phyloP scores from a whole-genome alignment of 2,329 filamentous ascomycete genomes.

The Aspergillus awamori region DNA sequence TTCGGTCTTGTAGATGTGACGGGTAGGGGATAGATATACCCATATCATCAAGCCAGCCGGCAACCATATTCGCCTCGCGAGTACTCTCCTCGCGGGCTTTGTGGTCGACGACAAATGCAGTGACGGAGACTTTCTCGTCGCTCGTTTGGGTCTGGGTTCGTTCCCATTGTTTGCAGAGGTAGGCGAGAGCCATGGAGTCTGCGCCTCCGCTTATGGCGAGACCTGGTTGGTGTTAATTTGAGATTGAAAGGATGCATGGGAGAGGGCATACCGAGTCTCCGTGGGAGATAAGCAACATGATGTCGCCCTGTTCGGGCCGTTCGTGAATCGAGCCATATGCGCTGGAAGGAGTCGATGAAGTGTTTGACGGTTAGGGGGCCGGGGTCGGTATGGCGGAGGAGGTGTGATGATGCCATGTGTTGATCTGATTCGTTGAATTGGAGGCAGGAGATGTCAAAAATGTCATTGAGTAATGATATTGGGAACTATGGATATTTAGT shows the following conservation, averaged over 20 bases:
- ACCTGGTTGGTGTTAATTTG: constrained; percentile 48
- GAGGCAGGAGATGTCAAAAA: no score
- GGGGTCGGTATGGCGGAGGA: constrained; percentile 11
- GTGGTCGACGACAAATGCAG: constrained; percentile 65
- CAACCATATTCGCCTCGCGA: constrained; percentile 58
- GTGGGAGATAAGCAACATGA: constrained; percentile 23
- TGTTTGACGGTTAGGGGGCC: constrained; percentile 30
- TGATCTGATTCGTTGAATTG: background rate
- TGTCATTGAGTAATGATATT: no score
- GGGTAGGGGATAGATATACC: constrained; percentile 35
- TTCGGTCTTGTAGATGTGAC: no score
- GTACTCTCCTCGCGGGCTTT: constrained; percentile 58
- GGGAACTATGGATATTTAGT: no score
- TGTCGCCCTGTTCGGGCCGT: constrained; percentile 15
- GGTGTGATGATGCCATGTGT: constrained; percentile 20
- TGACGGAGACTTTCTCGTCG: constrained; percentile 37
- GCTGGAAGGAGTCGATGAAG: constrained; percentile 34
- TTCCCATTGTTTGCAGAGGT: constrained; percentile 61
- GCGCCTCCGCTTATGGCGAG: constrained; percentile 89
- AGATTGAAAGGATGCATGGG: background rate
- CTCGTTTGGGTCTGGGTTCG: constrained; percentile 26
- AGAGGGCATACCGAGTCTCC: constrained; percentile 30
- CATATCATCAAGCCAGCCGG: constrained; percentile 47
- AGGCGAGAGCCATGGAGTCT: constrained; percentile 95
- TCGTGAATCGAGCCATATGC: constrained; percentile 32